Percentiles rank a stretch among this genome's conserved stretches.
Evolutionary conservation across 176 grass and related monocot species (phyloP).

Genomic region (Tillandsia leiboldiana): DNA sequence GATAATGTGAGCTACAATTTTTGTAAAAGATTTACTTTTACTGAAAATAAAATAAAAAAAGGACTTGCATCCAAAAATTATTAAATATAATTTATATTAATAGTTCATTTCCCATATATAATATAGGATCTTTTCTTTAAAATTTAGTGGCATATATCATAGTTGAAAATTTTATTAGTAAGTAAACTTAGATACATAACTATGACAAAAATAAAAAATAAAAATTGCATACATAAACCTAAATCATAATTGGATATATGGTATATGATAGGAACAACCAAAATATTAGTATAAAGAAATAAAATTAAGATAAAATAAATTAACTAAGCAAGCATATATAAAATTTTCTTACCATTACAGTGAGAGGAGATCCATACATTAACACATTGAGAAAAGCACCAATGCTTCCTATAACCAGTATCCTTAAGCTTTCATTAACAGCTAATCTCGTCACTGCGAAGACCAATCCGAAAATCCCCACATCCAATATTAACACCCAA

Average conservation of each 20-base stretch:
- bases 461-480: slow-evolving; percentile 41
- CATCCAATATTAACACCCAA: slow-evolving; percentile 31
- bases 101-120: no score
- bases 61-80: no score
- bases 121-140: no score
- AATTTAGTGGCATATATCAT: no score
- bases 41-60: no score
- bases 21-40: no score
- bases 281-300: not conserved
- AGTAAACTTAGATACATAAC: no score
- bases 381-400: slow-evolving; percentile 37
- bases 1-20: no score
- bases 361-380: slow-evolving; percentile 67
- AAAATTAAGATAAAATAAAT: not conserved
- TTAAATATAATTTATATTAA: no score
- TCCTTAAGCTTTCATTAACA: slow-evolving; percentile 25
- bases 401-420: slow-evolving; percentile 36
- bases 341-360: slow-evolving; percentile 39
- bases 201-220: no score
- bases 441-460: slow-evolving; percentile 23
- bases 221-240: not conserved
- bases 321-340: not conserved
- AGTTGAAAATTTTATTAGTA: no score
- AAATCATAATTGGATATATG: not conserved
- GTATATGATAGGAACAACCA: not conserved